Evolutionary conservation across 257 asterid species (phyloP).

Genomic region (Lantana camara): DNA sequence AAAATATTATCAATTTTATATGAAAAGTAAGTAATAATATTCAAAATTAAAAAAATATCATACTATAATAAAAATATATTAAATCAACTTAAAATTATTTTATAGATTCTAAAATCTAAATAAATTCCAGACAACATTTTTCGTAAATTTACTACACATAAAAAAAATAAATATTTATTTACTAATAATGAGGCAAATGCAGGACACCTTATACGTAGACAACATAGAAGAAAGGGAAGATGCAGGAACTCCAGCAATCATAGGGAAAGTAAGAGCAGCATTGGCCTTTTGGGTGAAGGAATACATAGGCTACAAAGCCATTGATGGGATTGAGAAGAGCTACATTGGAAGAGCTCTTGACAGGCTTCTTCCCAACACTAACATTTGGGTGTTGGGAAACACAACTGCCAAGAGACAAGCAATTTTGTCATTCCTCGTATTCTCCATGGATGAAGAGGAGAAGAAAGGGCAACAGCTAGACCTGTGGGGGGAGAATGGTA

Average conservation of each 20-base stretch:
- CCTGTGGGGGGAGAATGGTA: slow-evolving; percentile 36
- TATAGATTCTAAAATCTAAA: no score
- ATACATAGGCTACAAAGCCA: slow-evolving; percentile 47
- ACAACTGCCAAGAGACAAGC: slow-evolving; percentile 48
- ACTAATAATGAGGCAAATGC: no score
- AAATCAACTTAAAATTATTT: no score
- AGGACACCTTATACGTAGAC: slow-evolving; percentile 64
- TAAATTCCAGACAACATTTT: no score
- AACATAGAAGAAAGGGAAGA: slow-evolving; percentile 74
- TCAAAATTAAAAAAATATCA: no score
- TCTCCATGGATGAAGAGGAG: slow-evolving; percentile 33
- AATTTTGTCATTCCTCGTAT: slow-evolving; percentile 57
- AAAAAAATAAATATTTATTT: no score
- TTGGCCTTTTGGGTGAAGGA: slow-evolving; percentile 67
- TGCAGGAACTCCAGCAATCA: slow-evolving; percentile 74
- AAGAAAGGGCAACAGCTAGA: slow-evolving; percentile 11
- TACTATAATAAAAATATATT: no score
- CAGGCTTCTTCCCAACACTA: slow-evolving; percentile 45
- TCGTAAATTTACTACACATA: no score
- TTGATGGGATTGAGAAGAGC: slow-evolving; percentile 37
- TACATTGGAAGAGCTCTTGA: slow-evolving; percentile 45
- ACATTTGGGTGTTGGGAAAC: slow-evolving; percentile 53
- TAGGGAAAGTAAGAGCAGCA: slow-evolving; percentile 67
- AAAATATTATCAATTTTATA: no score
- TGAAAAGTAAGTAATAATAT: no score